Base-by-base conservation (phyloP, 306 rosid species). In the Betula pendula region DNA sequence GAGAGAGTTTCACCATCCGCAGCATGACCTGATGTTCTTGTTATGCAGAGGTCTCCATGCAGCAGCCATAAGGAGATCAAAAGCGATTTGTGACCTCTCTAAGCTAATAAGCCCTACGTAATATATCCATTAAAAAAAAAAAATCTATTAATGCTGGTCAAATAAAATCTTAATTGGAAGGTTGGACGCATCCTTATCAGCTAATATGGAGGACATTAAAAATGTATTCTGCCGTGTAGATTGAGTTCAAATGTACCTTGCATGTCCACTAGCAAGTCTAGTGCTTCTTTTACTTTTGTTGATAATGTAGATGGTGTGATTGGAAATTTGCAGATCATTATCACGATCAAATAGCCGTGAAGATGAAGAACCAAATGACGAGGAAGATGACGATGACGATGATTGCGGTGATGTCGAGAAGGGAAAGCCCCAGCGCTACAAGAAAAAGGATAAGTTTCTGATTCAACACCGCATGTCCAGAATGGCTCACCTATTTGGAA, bases 281-380 rank as follows among this genome's bases (percentile, higher is more conserved):
- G 24, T 65, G 24, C 70, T 19, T 0, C 48, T 3, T 19, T 19
- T 19, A 8, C 8, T 65, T 33, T 65, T 65, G 47, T 65, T 33
- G 70, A 33, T 5, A 17, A 33, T 65, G 68, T 43, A 25, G 14
- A 49, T 62, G 68, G 45, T 53, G 16, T 52, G 24, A 60, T 29
- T 75, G 74, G 69, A 24, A 77, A 63, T 56, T 33, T 83, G 79
- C 95, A 91, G 97, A 86, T 79, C 87, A 71, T 40, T 49, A 8
- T 73, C 84, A 1, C 84, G 67, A 60, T 59, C 76, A 63, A 62
- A 38, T 60, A 84, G 76, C 74, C 40, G 43, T 44, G 75, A 74
- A 47, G 82, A 77, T 75, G 80, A 25, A 69, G 81, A 79, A 49
- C 38, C 68, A n/a, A 67, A 72, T 33, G 86, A 71, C 19, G 22